phyloP scores from a whole-genome alignment of 352 stramenopile species.

The Globisporangium canariense region DNA sequence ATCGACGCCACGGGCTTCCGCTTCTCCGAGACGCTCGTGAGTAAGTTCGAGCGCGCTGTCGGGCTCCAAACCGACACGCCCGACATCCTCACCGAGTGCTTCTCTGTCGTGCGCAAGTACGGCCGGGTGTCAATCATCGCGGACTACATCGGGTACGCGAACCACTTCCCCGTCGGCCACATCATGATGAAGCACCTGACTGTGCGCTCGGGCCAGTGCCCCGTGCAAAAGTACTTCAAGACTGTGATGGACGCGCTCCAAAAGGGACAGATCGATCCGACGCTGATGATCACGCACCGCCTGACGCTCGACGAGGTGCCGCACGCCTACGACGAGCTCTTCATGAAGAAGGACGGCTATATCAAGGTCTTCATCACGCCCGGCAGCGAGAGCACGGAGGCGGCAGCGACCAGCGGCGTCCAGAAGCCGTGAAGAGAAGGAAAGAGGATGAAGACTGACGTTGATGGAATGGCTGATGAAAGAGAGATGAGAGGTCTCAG shows the following conservation, averaged over 20 bases:
- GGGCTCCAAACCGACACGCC: conserved; percentile 33
- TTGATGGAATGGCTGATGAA: too few relatives aligned
- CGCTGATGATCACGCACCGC: conserved; percentile 50
- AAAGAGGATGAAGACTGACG: too few relatives aligned
- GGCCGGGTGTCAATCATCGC: conserved; percentile 28
- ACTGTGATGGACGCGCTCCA: conserved; percentile 21
- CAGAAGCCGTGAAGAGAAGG: background rate
- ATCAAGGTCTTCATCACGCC: conserved; percentile 32
- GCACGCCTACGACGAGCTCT: conserved; percentile 28
- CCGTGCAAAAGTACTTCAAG: conserved; percentile 35
- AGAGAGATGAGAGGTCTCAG: too few relatives aligned
- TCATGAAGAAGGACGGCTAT: conserved; percentile 24
- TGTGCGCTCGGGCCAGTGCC: conserved; percentile 31
- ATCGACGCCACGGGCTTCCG: conserved; percentile 48
- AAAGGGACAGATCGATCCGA: conserved; percentile 38
- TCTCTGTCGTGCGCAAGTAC: conserved; percentile 35
- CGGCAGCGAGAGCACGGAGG: background rate
- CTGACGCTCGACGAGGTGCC: conserved; percentile 2
- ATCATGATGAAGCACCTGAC: conserved; percentile 49
- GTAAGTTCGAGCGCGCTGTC: conserved; percentile 17
- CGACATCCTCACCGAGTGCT: conserved; percentile 56
- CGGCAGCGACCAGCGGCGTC: background rate
- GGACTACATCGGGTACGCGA: conserved; percentile 29
- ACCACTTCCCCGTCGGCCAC: conserved; percentile 40
- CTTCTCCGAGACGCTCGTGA: conserved; percentile 37